Evolutionary conservation across 2,329 filamentous ascomycete species (phyloP), one percentile per base, ranked within the genome.

Genomic region (Colletotrichum endophyticum): DNA sequence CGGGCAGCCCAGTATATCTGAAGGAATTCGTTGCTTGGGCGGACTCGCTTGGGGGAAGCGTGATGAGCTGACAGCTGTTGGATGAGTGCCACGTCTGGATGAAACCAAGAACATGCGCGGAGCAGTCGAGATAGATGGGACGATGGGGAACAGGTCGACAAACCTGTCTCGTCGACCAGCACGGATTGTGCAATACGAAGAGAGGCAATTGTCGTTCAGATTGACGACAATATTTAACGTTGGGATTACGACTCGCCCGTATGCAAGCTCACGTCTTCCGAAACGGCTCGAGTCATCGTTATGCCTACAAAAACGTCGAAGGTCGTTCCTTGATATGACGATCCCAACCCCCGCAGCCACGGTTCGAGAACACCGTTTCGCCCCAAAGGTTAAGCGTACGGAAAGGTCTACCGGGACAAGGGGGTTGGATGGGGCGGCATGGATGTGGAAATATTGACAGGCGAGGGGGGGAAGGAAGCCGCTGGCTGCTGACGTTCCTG

Each of bases 281-380:
- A 74, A 70, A 73, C 74, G 74, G 64, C 74, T 76, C 59, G 74
- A 76, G 74, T 76, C 74, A 76, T 74, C 64, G 44, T 27, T 66
- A 66, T 76, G 64, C 34, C 34, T 36, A 53, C 44, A 49, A 72
- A 27, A 73, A 44, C 56, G 70, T 66, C 56, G 53, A 73, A 74
- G 70, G 70, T 69, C 70, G 34, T 66, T 66, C 57, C 57, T 70
- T 69, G 74, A 66, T 73, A 75, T 66, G 59, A 53, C 64, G 70
- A 74, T 66, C 28, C 44, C 56, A 28, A 39, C 27, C 70, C 64
- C 57, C 66, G 62, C 68, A 76, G 63, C 72, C 66, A 73, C 70
- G 63, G 57, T 68, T 59, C 49, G 49, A 73, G 59, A 53, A 57
- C 39, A 74, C 73, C 73, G 70, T 73, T 76, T 73, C 64, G 73